phyloP scores from a whole-genome alignment of 2,329 filamentous ascomycete species.

The Ascochyta clinopodiicola region DNA sequence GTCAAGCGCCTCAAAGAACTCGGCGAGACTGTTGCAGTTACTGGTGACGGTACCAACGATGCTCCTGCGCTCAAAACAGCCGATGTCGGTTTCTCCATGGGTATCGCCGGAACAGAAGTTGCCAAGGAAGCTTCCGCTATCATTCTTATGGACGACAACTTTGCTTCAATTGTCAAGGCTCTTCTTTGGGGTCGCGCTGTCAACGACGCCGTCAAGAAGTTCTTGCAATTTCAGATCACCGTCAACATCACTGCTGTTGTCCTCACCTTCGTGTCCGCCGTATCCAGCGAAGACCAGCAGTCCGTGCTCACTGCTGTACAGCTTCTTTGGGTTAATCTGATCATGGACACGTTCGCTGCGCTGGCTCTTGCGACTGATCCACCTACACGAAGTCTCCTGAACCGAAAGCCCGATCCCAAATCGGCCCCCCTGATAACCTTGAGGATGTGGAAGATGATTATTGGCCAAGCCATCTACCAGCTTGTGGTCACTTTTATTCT shows the following conservation, averaged over 20 bases:
- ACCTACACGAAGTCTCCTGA: constrained; percentile 79
- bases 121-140: constrained; percentile 86
- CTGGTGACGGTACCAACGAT: constrained; percentile 84
- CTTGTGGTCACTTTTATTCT: constrained; percentile 79
- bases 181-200: constrained; percentile 72
- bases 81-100: constrained; percentile 86
- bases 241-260: constrained; percentile 92
- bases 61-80: constrained; percentile 81
- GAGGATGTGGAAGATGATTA: constrained; percentile 99
- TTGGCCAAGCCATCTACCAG: constrained; percentile 90
- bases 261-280: constrained; percentile 86
- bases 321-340: constrained; percentile 93
- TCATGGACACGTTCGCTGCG: constrained; percentile 95
- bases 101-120: constrained; percentile 81
- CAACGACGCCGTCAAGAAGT: constrained; percentile 53
- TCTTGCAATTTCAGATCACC: constrained; percentile 70
- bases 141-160: constrained; percentile 88
- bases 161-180: constrained; percentile 83
- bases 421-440: constrained; percentile 79
- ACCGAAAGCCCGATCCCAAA: constrained; percentile 80
- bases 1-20: constrained; percentile 69
- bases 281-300: constrained; percentile 70
- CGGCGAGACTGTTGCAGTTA: constrained; percentile 81
- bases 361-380: constrained; percentile 88
- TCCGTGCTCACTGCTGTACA: constrained; percentile 89